Conservation (phyloP, 1,284 basidiomycete species). For the Trichosporon sp. region DNA sequence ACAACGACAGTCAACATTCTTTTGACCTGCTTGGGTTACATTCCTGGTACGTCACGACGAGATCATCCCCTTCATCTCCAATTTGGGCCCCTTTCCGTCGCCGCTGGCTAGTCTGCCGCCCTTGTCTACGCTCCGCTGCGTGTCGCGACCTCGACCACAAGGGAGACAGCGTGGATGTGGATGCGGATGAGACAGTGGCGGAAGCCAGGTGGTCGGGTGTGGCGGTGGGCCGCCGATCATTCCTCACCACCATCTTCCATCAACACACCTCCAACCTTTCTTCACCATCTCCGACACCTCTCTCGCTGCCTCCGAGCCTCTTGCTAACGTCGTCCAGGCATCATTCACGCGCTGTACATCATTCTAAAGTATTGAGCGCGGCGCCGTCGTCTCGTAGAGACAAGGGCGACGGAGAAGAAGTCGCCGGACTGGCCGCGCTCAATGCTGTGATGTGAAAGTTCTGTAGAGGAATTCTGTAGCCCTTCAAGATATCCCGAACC, state of each 20-base stretch:
- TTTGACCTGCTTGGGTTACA: conserved; percentile 41
- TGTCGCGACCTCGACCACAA: no score
- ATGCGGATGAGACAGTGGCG: background rate
- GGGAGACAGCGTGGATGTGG: background rate
- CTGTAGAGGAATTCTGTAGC: background rate
- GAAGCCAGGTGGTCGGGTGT: no score
- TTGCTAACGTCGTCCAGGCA: conserved; percentile 8
- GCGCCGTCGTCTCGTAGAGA: background rate
- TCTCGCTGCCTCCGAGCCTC: background rate
- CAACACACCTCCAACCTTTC: background rate
- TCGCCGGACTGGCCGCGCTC: background rate
- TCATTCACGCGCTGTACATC: conserved; percentile 44
- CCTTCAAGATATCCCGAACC: background rate
- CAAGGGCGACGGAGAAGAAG: background rate
- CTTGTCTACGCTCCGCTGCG: background rate
- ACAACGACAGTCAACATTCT: conserved; percentile 32
- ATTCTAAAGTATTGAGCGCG: conserved; percentile 27
- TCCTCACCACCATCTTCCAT: background rate
- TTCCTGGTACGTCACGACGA: conserved; percentile 35
- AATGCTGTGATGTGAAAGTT: background rate
- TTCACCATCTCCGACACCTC: background rate
- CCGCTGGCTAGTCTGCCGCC: no score
- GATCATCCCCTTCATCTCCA: background rate
- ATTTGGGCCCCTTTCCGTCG: background rate
- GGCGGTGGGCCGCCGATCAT: background rate